Base-by-base conservation (phyloP, 441 rosid species). In the Eutrema salsugineum region DNA sequence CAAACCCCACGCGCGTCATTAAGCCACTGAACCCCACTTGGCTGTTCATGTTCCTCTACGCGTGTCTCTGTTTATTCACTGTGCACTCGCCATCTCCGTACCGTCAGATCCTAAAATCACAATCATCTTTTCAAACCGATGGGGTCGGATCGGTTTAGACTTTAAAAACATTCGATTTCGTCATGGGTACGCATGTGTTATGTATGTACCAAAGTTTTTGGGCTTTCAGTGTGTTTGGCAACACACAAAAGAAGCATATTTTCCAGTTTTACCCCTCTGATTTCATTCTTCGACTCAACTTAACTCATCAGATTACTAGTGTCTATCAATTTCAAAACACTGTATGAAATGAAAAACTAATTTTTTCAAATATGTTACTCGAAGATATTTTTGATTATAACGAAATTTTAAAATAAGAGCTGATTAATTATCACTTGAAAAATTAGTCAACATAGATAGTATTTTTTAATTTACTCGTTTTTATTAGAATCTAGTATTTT, bases 1-100 rank as follows among this genome's bases (percentile, higher is more conserved):
- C 48, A 66, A 58, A 58, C 3, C 42, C 62, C 62, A 66, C 72
- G 72, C 77, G 77, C 77, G 77, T 53, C 59, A 64, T 72, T 58
- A 64, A 71, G 40, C 63, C 63, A 30, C 20, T 58, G 63, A 38
- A 19, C 19, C 74, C 74, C 74, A 58, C 66, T 43, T 36, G 44
- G 30, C 10, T 32, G 30, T 46, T 56, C 24, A 47, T 51, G 60
- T 66, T 50, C 55, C 54, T 58, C 68, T 73, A 59, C 78, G 55
- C 49, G 36, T 20, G 60, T 30, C 36, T 73, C 53, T 28, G 39
- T 30, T 28, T 39, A 7, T 47, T 57, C 30, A 17, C 38, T 40
- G 68, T 49, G 60, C 44, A 40, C 75, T 71, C 66, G 43, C 51
- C 12, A 11, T 11, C 40, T 71, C 60, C 5, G 11, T 19, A 47